phyloP scores from a whole-genome alignment of 192 early-diverging fungal genomes.

The Rhizophagus prolifer region DNA sequence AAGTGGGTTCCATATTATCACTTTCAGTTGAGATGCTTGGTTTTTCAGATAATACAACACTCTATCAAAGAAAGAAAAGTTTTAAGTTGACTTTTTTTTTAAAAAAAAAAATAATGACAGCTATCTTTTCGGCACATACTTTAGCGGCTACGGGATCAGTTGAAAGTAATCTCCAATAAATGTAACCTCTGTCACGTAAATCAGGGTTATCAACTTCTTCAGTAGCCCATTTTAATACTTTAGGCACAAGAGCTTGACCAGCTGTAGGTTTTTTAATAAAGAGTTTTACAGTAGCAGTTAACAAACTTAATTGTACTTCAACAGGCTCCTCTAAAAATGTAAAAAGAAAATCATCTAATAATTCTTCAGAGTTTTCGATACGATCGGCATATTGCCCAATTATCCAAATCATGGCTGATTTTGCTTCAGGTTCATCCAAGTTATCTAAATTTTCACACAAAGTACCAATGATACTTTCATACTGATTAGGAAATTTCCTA shows the following conservation, averaged over 20 bases:
- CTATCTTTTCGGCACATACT: constrained; percentile 31
- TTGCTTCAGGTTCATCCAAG: constrained; percentile 96
- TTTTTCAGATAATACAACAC: constrained; percentile 89
- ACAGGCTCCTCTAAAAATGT: constrained; percentile 87
- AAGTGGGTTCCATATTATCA: constrained; percentile 81
- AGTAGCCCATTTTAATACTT: constrained; percentile 92
- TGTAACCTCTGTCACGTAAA: constrained; percentile 94
- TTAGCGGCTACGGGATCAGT: constrained; percentile 91
- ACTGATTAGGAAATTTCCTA: constrained; percentile 96
- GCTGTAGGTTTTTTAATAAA: constrained; percentile 91
- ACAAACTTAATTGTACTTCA: constrained; percentile 87
- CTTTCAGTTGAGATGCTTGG: constrained; percentile 93
- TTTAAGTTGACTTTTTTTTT: not conserved
- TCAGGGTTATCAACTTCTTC: constrained; percentile 97
- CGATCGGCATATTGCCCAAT: constrained; percentile 97
- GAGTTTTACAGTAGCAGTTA: constrained; percentile 95
- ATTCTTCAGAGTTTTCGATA: constrained; percentile 93
- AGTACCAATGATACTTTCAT: constrained; percentile 89
- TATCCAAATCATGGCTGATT: constrained; percentile 99
- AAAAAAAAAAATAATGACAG: not conserved
- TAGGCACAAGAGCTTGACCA: constrained; percentile 91
- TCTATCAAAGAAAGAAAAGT: constrained; percentile 38
- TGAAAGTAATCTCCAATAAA: constrained; percentile 96
- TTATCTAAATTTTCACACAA: constrained; percentile 95
- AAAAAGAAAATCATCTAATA: constrained; percentile 86